Base-by-base conservation (phyloP, 2,329 filamentous ascomycete genomes). In the Colletotrichum lindemuthianum region DNA sequence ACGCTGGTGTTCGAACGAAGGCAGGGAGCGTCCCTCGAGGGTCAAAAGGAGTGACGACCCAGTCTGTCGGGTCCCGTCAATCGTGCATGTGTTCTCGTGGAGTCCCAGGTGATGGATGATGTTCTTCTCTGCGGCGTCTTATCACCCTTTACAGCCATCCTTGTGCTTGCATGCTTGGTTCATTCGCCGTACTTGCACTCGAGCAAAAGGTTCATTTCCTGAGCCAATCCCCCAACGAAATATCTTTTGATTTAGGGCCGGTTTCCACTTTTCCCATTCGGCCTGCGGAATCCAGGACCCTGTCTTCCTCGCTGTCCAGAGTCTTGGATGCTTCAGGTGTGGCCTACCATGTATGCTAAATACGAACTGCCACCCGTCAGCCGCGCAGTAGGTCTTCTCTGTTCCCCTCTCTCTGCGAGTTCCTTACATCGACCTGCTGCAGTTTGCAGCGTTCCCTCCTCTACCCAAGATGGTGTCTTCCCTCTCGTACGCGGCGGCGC, bases 281-380 rank as follows among this genome's bases (percentile, higher is more conserved):
- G 44, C 58, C 52, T 36, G 33, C 49, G 44, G 58, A 34, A 36
- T 54, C 53, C 59, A 57, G 63, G 58, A 52, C 47, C 63, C 47
- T 66, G 37, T 37, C 34, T n/a, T 3, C 8, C 11, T 43, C 16
- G 24, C 24, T 24, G 24, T 24, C 34, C 16, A 63, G 47, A 63
- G 51, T 54, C 43, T 64, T 58, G 49, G 24, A 53, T 53, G 55
- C 68, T 57, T 63, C 50, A 63, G 69, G 59, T 39, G 24, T 24
- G 63, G 48, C 59, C 54, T n/a, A n/a, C n/a, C n/a, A 24, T 24
- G 24, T 24, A 24, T 24, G 24, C 24, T 59, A 44, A 41, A 50
- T 59, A 64, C 44, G 40, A 36, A 66, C 16, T 24, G 36, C 13
- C 39, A 33, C 40, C 57, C 39, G 33, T 47, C 44, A 41, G 24